Evolutionary conservation across 805 yeast species (phyloP), one percentile per base, ranked within the genome.

Genomic region (Myxozyma neotropica): DNA sequence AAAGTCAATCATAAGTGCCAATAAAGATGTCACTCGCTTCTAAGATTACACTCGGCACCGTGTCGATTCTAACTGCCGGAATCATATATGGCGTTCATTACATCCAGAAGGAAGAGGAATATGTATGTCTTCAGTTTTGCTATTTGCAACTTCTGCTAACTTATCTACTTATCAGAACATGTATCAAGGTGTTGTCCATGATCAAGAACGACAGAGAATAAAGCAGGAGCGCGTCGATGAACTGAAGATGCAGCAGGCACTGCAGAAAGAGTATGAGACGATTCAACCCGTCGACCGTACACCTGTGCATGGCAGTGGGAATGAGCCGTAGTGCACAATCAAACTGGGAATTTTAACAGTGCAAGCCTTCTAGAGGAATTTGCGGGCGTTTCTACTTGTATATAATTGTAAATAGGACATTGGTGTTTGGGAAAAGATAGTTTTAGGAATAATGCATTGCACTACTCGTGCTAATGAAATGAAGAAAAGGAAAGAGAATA

Each of bases 121-220:
- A 43, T 53, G 68, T 64, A 48, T 17, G 53, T 36, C 17, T n/a
- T 19, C 19, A 10, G 5, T 12, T 24, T 5, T 15, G 13, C 23
- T n/a, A 19, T n/a, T 39, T 7, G 4, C 10, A 26, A 27, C 35
- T 13, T 19, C 15, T 15, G n/a, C 15, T 54, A 8, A 46, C 8
- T 15, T 12, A 26, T 23, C 33, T n/a, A n/a, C n/a, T n/a, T n/a
- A 33, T 29, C 10, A 62, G 66, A 60, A 59, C 24, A 63, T 63
- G 66, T 57, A 60, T 31, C 63, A 65, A 36, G 70, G 70, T 8
- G 67, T 67, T 4, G 42, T 67, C 17, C 52, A 53, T 7, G 70
- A 67, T 33, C 55, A 23, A 12, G 70, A 67, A 46, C 61, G 70
- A 8, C 57, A 59, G 26, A 55, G 65, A 15, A 52, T 67, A 10